These are phyloP conservation scores for Penicillium ochrochloron DNA, from an alignment of 495 filamentous ascomycete species.

Conservation along the genomic window DNA sequence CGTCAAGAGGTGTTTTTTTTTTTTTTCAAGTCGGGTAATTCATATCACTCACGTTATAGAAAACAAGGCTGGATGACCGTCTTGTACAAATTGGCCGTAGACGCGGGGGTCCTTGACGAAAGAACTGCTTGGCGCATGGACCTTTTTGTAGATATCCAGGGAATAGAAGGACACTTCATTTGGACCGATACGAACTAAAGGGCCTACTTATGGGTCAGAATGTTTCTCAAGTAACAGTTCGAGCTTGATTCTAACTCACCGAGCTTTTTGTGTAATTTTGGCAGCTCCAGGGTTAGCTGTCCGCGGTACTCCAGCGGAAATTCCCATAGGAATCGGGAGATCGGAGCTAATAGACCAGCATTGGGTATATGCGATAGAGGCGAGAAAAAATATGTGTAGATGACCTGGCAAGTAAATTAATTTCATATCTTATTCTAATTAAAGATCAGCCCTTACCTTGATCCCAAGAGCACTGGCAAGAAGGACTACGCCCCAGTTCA, in stretches of 20 bases:
- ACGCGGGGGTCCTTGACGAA: neutral
- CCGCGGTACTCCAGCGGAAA: neutral
- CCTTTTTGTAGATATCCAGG: neutral
- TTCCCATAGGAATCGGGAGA: neutral
- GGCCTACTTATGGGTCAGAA: neutral
- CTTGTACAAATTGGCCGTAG: neutral
- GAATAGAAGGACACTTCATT: neutral
- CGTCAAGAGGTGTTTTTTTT: neutral
- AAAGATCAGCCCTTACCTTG: neutral
- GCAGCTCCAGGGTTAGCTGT: neutral
- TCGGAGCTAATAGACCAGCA: neutral
- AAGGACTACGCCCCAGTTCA: neutral
- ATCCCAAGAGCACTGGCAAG: neutral
- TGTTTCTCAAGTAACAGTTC: neutral
- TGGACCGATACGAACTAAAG: neutral
- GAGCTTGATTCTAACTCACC: neutral
- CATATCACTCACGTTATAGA: neutral
- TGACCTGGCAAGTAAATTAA: neutral
- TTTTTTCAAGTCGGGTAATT: neutral
- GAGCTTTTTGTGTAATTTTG: neutral
- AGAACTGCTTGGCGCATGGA: neutral
- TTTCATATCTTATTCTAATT: too few species aligned
- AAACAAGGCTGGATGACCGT: neutral
- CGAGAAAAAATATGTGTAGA: neutral
- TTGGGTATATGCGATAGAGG: neutral